Conservation (phyloP, 768 basidiomycete species). For the Suillus weaverae region DNA sequence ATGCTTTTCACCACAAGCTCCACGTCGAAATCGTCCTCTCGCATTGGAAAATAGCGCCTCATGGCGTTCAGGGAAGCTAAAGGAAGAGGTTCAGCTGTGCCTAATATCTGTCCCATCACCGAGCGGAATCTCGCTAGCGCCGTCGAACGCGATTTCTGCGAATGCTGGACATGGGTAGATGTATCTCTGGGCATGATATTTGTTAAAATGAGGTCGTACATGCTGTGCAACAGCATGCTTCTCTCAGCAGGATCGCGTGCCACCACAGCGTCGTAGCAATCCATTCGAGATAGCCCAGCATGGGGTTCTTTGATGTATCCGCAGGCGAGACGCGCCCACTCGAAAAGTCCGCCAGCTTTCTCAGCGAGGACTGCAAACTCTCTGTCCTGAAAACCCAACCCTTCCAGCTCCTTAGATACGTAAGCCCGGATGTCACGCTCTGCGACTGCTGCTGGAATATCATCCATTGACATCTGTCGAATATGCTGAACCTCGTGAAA, state of each 20-base stretch:
- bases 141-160: neutral
- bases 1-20: conserved; percentile 2
- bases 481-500: neutral
- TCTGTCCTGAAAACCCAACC: neutral
- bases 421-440: neutral
- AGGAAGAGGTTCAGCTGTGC: conserved; percentile 5
- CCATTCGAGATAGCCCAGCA: neutral
- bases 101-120: conserved; percentile 3
- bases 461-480: neutral
- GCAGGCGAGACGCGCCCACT: conserved; percentile 8
- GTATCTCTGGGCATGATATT: neutral
- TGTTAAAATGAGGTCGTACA: conserved; percentile 4
- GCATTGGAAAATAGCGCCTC: neutral
- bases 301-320: conserved; percentile 2
- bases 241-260: neutral
- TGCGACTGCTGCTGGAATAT: neutral
- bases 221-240: neutral
- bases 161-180: neutral
- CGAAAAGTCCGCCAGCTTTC: conserved; percentile 2
- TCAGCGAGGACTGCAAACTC: neutral
- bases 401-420: neutral
- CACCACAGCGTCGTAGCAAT: neutral
- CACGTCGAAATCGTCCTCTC: neutral
- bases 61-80: neutral
- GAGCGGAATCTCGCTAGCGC: neutral